Conservation (phyloP, 2,329 filamentous ascomycete genomes). For the Aspergillus terreus region DNA sequence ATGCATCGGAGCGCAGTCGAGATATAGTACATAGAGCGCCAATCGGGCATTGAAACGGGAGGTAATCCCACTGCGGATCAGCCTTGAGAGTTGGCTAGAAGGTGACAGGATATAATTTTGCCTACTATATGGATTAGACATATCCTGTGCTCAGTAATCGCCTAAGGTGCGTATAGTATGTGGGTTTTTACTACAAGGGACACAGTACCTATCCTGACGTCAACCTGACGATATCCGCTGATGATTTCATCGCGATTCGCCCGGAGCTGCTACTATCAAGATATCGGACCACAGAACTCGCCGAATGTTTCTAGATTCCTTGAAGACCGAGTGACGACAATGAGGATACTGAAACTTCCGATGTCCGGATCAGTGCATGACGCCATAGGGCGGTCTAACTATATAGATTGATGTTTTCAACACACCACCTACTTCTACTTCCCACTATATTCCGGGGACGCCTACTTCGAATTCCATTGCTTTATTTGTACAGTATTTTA, state of each 20-base stretch:
- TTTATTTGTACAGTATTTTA: background rate
- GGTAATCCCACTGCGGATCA: too few species aligned
- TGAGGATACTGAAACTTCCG: background rate
- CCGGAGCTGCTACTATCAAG: background rate
- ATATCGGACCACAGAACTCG: too few species aligned
- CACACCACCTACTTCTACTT: background rate
- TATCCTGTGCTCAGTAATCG: too few species aligned
- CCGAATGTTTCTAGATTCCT: too few species aligned
- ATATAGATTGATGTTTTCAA: background rate
- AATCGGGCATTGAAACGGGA: too few species aligned
- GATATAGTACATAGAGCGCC: too few species aligned
- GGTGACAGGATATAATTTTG: too few species aligned
- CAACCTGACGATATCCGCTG: constrained; percentile 11
- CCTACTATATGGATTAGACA: too few species aligned
- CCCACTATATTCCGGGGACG: too few species aligned
- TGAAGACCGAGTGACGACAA: background rate
- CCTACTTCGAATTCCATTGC: background rate
- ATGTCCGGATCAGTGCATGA: background rate
- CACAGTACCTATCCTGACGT: constrained; percentile 10
- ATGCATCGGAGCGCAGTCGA: too few species aligned
- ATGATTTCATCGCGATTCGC: background rate
- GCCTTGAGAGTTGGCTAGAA: too few species aligned
- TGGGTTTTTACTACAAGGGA: background rate
- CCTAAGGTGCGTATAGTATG: too few species aligned
- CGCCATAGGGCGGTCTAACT: background rate